Evolutionary conservation across 768 basidiomycete genomes (phyloP).

Genomic region (Leccinum sublutescens): DNA sequence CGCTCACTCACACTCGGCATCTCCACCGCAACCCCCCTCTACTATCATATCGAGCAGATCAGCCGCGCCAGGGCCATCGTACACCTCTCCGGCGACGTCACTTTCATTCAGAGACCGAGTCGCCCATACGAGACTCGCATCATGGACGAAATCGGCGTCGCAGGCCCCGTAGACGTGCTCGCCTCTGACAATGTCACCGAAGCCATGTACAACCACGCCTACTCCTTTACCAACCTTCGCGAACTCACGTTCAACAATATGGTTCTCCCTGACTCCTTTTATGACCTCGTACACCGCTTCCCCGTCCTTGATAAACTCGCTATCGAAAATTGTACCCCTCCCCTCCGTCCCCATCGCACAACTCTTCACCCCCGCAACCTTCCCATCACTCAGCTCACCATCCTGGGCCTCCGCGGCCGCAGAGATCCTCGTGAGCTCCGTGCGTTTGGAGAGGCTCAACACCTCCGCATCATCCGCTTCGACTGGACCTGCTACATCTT

Average conservation of each 20-base stretch:
- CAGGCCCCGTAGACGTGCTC: conserved; percentile 21
- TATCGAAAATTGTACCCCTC: conserved; percentile 40
- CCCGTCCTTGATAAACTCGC: conserved; percentile 38
- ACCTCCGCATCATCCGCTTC: conserved; percentile 41
- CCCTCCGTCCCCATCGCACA: conserved; percentile 18
- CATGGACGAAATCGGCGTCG: conserved; percentile 21
- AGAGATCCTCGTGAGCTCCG: conserved; percentile 26
- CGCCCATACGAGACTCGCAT: conserved; percentile 27
- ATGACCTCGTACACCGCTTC: conserved; percentile 36
- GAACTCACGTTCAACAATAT: conserved; percentile 38
- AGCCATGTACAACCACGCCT: conserved; percentile 19
- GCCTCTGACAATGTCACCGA: conserved; percentile 17
- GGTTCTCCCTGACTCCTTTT: conserved; percentile 37
- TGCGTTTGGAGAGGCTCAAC: conserved; percentile 36
- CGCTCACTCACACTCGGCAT: conserved; percentile 29
- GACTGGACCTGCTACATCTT: conserved; percentile 44
- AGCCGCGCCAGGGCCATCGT: conserved; percentile 26
- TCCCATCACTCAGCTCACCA: conserved; percentile 43
- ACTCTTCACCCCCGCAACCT: conserved; percentile 33
- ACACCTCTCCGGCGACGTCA: conserved; percentile 16
- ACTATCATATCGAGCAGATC: conserved; percentile 30
- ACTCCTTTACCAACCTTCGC: conserved; percentile 35
- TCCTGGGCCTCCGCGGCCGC: conserved; percentile 36
- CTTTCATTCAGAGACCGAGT: conserved; percentile 13
- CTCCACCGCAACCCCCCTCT: conserved; percentile 18